Evolutionary conservation across 345 rosid species (phyloP).

Genomic region (Cardamine resedifolia): DNA sequence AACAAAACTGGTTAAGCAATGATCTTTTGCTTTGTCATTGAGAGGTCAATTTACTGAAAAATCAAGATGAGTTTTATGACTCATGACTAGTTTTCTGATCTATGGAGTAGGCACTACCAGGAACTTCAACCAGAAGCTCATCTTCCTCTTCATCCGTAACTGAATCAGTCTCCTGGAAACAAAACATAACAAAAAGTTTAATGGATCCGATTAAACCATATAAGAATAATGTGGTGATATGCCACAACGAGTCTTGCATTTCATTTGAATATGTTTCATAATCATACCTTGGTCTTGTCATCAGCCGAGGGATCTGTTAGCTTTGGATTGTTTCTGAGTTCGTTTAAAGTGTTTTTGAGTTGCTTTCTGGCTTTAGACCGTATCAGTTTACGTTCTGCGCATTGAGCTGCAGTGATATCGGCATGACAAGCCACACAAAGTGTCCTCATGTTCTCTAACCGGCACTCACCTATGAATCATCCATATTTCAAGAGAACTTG

Average conservation of each 20-base stretch:
- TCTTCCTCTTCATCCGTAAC: conserved; percentile 43
- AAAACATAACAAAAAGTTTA: background rate
- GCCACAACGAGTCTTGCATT: conserved; percentile 1
- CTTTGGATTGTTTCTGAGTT: conserved; percentile 40
- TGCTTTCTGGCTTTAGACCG: conserved; percentile 63
- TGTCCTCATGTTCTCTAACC: conserved; percentile 90
- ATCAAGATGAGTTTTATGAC: background rate
- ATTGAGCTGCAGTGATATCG: conserved; percentile 71
- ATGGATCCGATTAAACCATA: background rate
- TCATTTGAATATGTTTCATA: background rate
- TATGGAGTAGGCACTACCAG: conserved; percentile 79
- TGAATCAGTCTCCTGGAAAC: conserved; percentile 44
- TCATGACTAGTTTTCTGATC: conserved; percentile 11
- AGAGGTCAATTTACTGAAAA: background rate
- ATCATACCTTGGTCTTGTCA: conserved; percentile 24
- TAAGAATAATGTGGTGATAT: background rate
- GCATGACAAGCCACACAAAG: conserved; percentile 89
- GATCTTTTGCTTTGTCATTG: conserved; percentile 16
- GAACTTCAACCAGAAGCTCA: conserved; percentile 74
- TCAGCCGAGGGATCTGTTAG: conserved; percentile 6
- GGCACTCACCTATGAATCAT: conserved; percentile 69
- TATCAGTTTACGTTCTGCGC: conserved; percentile 54
- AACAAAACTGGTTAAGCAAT: background rate
- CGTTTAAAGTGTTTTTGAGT: conserved; percentile 51
- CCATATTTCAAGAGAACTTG: conserved; percentile 4